Evolutionary conservation across 306 rosid species (phyloP), one percentile per base, ranked within the genome.

Genomic region (Cyamopsis tetragonoloba): DNA sequence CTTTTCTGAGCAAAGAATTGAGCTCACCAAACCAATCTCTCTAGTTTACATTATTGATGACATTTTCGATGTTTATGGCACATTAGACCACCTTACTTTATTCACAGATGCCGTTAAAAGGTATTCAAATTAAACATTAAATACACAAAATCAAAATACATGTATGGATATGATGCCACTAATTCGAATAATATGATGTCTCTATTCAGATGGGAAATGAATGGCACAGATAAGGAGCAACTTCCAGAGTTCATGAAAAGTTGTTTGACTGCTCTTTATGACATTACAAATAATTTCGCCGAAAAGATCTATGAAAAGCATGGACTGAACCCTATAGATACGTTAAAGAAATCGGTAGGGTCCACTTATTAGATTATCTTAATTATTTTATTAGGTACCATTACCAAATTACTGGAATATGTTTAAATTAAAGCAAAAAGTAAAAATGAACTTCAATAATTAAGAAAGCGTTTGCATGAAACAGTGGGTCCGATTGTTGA

Each of bases 1-100:
- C 13, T 68, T 81, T 46, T 87, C 89, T 4, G 60, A 77, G 2
- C 65, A 89, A 62, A 81, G 88, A 56, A 32, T 89, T 61, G 77
- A 87, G 12, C 82, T 87, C 63, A 74, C 91, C 0, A 89, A 89
- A 62, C 56, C 84, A 0, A 22, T 89, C 24, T 77, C 91, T 46
- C 80, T 89, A 0, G 17, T 83, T 35, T 89, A 83, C 57, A 4
- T 87, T 39, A 73, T 89, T 34, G 95, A 87, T 18, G 95, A 85
- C 30, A 78, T 87, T 19, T 87, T 81, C 4, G 81, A 89, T 61
- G 72, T 85, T 5, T 50, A 78, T 37, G 89, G 85, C 5, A 77
- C 80, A 5, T 31, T 80, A 3, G 85, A 81, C 3, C 86, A 85
- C 9, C 89, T 83, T 31, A 46, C 26, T 23, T 62, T 59, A 7